phyloP scores from a whole-genome alignment of 257 asterid genomes.

The Nicotiana benthamiana region DNA sequence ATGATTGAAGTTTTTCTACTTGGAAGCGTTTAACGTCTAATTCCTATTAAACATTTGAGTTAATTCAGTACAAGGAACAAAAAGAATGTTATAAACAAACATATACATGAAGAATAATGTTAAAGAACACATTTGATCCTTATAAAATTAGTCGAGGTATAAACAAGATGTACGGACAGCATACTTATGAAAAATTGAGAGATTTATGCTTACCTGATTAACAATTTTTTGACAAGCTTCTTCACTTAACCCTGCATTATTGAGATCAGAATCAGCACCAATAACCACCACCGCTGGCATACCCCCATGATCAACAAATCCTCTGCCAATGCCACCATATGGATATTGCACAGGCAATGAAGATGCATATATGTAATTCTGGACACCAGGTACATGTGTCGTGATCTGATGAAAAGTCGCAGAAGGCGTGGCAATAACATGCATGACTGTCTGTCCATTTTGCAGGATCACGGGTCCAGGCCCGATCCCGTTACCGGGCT shows the following conservation, averaged over 20 bases:
- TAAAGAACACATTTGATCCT: too few species aligned
- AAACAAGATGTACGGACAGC: too few species aligned
- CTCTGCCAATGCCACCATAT: constrained; percentile 12
- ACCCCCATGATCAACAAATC: constrained; percentile 21
- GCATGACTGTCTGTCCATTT: background rate
- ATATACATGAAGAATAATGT: background rate
- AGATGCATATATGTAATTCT: constrained; percentile 7
- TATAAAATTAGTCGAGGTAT: too few species aligned
- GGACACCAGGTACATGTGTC: constrained; percentile 5
- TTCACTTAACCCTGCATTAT: constrained; percentile 27
- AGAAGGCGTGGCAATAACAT: background rate
- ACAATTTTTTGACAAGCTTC: constrained; percentile 58
- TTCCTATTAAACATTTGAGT: too few species aligned
- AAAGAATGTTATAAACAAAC: too few species aligned
- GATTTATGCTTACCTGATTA: constrained; percentile 43
- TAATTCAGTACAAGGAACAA: too few species aligned
- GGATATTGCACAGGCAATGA: constrained; percentile 7
- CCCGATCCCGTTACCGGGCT: background rate
- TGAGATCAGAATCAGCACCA: constrained; percentile 16
- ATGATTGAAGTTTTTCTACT: background rate
- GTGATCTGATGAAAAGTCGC: constrained; percentile 1
- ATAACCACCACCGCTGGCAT: constrained; percentile 14
- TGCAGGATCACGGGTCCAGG: background rate
- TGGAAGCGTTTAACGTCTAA: too few species aligned
- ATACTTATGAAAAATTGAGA: background rate